Percentiles rank a stretch among this genome's conserved stretches.
These are phyloP conservation scores for Boletus pseudo-olivaceus DNA, from an alignment of 768 basidiomycete genomes.

Conservation along the genomic window DNA sequence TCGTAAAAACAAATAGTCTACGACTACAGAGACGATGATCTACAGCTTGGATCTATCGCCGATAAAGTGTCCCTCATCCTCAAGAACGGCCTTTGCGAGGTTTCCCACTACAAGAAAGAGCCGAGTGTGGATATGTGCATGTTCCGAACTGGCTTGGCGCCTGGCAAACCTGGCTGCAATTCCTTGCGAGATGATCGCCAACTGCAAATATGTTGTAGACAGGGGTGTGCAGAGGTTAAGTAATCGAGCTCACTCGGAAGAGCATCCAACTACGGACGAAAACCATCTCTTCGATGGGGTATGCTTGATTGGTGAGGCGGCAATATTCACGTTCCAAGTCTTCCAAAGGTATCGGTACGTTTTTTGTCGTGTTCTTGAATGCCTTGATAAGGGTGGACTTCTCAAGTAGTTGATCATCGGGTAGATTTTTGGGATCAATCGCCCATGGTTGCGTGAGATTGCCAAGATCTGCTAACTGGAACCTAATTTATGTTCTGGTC, in stretches of 20 bases:
- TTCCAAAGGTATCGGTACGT: slow-evolving; percentile 62
- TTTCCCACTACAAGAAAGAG: slow-evolving; percentile 62
- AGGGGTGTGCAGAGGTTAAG: neutral
- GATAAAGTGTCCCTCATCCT: slow-evolving; percentile 45
- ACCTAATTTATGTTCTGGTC: neutral
- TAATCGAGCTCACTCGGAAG: slow-evolving; percentile 54
- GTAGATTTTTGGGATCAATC: slow-evolving; percentile 44
- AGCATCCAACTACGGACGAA: slow-evolving; percentile 87
- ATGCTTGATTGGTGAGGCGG: slow-evolving; percentile 55
- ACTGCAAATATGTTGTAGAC: slow-evolving; percentile 34
- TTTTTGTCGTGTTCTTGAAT: slow-evolving; percentile 57
- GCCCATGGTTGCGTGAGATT: slow-evolving; percentile 88
- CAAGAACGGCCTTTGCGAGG: slow-evolving; percentile 56
- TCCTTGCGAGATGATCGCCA: slow-evolving; percentile 82
- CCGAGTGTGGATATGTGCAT: slow-evolving; percentile 45
- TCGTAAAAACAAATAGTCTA: neutral
- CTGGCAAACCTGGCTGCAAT: slow-evolving; percentile 84
- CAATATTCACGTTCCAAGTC: slow-evolving; percentile 84
- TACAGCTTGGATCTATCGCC: slow-evolving; percentile 27
- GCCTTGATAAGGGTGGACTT: slow-evolving; percentile 40
- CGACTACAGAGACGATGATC: neutral
- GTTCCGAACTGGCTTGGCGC: slow-evolving; percentile 86
- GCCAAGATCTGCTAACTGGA: slow-evolving; percentile 79
- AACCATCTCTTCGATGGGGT: slow-evolving; percentile 74
- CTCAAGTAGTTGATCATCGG: slow-evolving; percentile 18